Evolutionary conservation across 108 stramenopile species (phyloP).

Genomic region (Cyclostephanos invisitatus): DNA sequence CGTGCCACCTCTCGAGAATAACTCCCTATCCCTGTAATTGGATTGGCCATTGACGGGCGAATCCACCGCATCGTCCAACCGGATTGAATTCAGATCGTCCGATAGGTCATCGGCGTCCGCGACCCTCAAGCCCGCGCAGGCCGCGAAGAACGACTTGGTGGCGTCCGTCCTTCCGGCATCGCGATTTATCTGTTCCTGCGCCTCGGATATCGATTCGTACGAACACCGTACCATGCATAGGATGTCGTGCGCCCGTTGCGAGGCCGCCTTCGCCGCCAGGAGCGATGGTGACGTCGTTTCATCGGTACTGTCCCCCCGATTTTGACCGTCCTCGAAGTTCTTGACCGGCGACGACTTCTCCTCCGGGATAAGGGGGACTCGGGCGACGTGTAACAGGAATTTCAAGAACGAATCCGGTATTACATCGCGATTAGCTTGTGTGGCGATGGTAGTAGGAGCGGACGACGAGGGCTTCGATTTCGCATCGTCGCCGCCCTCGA

Average conservation of each 20-base stretch:
- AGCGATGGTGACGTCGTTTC: background rate
- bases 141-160: constrained; percentile 35
- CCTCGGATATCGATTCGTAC: constrained; percentile 17
- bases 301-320: background rate
- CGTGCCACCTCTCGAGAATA: background rate
- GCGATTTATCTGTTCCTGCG: background rate
- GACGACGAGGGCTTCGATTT: background rate
- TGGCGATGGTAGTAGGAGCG: background rate
- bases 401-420: constrained; percentile 43
- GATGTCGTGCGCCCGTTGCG: constrained; percentile 26
- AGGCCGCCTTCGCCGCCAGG: constrained; percentile 14
- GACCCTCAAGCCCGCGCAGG: constrained; percentile 13
- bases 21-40: background rate
- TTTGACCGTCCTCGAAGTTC: too few relatives aligned
- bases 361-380: constrained; percentile 27
- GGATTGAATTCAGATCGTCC: background rate
- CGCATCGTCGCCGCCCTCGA: background rate
- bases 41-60: background rate
- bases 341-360: constrained; percentile 11
- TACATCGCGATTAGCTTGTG: background rate
- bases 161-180: constrained; percentile 18
- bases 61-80: constrained; percentile 2
- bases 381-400: constrained; percentile 26
- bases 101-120: background rate
- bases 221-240: constrained; percentile 5